Percentiles rank a stretch among this genome's conserved stretches.
Conservation (phyloP, 208 protist species). For the Vickermania spadyakhi region DNA sequence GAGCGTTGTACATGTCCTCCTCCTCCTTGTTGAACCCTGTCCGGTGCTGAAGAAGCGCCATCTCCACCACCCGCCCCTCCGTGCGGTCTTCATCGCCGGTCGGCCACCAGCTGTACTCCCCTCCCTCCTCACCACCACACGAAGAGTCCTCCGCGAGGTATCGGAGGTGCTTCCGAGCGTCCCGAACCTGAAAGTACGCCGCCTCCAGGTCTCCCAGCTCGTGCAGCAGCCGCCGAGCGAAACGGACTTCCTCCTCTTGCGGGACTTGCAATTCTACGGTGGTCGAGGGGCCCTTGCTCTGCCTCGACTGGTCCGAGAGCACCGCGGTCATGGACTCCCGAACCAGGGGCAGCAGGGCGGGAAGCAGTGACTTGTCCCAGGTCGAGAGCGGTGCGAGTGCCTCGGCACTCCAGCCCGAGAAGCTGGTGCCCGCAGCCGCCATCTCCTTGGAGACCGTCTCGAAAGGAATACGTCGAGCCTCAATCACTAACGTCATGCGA, state of each 20-base stretch:
- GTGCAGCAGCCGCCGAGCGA: slow-evolving; percentile 31
- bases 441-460: slow-evolving; percentile 14
- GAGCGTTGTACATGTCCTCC: slow-evolving; percentile 44
- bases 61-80: not conserved
- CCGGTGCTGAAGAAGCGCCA: not conserved
- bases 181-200: slow-evolving; percentile 32
- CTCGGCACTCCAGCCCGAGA: slow-evolving; percentile 6
- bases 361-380: slow-evolving; percentile 58
- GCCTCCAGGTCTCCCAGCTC: slow-evolving; percentile 59
- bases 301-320: not conserved
- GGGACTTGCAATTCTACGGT: not conserved
- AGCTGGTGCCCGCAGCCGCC: not conserved
- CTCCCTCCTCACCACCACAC: not conserved
- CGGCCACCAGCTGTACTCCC: not conserved
- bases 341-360: slow-evolving; percentile 37
- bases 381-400: slow-evolving; percentile 14
- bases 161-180: slow-evolving; percentile 2
- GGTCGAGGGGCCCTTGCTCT: not conserved
- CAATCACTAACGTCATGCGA: slow-evolving; percentile 66
- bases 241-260: slow-evolving; percentile 12
- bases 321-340: slow-evolving; percentile 11
- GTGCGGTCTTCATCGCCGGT: not conserved
- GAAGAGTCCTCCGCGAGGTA: not conserved
- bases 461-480: slow-evolving; percentile 55
- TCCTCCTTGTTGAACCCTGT: slow-evolving; percentile 14